Base-by-base conservation (phyloP, 2,329 filamentous ascomycete genomes). In the Scedosporium dehoogii region DNA sequence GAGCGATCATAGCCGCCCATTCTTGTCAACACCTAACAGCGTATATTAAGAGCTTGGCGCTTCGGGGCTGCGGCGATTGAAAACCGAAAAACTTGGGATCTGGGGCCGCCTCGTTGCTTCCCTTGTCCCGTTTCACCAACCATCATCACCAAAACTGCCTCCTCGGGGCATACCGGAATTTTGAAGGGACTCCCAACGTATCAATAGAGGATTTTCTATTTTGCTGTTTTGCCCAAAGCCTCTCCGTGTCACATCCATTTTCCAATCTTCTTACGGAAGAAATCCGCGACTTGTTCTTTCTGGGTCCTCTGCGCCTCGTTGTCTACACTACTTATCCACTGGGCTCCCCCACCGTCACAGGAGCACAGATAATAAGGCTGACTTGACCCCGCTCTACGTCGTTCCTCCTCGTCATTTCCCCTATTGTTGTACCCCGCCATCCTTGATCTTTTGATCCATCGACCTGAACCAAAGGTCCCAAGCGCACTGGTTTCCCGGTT, bases 371-470 rank as follows among this genome's bases (percentile, higher is more conserved):
- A 61, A 55, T 56, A 61, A 61, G 59, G 59, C 59, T 61, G 59
- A 61, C 59, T 61, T 33, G 59, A 61, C 59, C 59, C 59, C 59
- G 59, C 59, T 61, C 59, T 61, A 38, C 44, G 18, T 16, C 10
- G n/a, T 23, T 29, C 33, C 25, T 18, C n/a, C 56, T 41, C 14
- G 16, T 25, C 27, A 16, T 21, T 16, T 16, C 29, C 29, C 18
- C 21, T 25, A 44, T 41, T 59, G 16, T 16, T 16, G 38, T 53
- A 60, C 58, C 58, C 58, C 58, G 48, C 59, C 21, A 61, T 55
- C 27, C 48, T 4, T 29, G 18, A 27, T 41, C 48, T 48, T 23
- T 44, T 6, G 14, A 53, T 25, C 48, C 12, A 6, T 55, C 51
- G 51, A 14, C 23, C 51, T 25, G 12, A 23, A 55, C 51, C 12